Base-by-base conservation (phyloP, 306 rosid species). In the Cajanus cajan region DNA sequence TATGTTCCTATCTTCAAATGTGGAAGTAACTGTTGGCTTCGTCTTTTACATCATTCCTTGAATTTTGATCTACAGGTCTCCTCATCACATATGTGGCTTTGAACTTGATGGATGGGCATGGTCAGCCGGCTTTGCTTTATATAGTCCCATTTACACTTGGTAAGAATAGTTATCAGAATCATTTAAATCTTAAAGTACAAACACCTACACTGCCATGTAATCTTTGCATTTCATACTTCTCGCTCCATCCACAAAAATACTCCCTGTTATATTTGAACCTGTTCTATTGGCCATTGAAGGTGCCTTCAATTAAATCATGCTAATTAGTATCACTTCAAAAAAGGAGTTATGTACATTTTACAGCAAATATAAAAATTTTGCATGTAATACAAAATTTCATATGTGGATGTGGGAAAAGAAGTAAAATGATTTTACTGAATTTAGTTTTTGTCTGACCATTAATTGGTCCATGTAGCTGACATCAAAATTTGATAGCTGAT, bases 41-140 rank as follows among this genome's bases (percentile, higher is more conserved):
- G 21, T 61, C 41, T 14, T 61, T 37, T 11, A 18, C 14, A 57
- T 57, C 36, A 39, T 74, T 68, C 76, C 58, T 68, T 72, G 64
- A 65, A 55, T 40, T 68, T 74, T 71, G 25, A 61, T 54, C 3
- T 74, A 69, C 82, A 96, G 99, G 99, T 80, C 97, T 96, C 25
- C 94, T 96, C 21, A 44, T 96, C 87, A 96, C 99, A 21, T 96
- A 96, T 22, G 88, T 96, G 71, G 99, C 99, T 78, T 85, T 96
- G 89, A 96, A 96, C 91, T 80, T 96, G 83, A 96, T 96, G 99
- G 99, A 96, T 62, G 99, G 98, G 59, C 99, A 93, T 77, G 99
- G 98, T 73, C 99, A 96, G 80, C 99, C 99, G 0, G 99, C 99
- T 80, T 86, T 96, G 84, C 91, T 96, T 59, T 96, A 93, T 86